Evolutionary conservation across 2,329 filamentous ascomycete species (phyloP), one percentile per base, ranked within the genome.

Genomic region (Biscogniauxia marginata): DNA sequence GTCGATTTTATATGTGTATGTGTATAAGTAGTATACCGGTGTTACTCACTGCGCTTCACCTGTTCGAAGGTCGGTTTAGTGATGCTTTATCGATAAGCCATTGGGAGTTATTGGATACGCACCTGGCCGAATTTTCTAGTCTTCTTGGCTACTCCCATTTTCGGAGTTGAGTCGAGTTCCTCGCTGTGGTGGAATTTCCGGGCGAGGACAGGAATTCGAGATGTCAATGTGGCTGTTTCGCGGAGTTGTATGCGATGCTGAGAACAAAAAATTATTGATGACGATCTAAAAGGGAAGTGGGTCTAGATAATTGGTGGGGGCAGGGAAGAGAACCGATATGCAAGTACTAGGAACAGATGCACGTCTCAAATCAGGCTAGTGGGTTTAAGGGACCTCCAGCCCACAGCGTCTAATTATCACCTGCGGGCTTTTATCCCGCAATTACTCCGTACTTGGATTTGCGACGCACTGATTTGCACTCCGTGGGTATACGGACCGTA

Each of bases 91-190:
- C 70, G 60, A 63, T 65, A 63, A 63, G 53, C 57, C 39, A 52
- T 63, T 63, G 24, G 53, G 34, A 13, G 46, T 62, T 70, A 67
- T 66, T 62, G 55, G 3, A 51, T 39, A 59, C 76, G 58, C 69
- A 84, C 84, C 71, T 82, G 78, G 50, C 86, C 93, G 73, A 96
- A 98, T 79, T 97, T 97, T 78, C 93, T 87, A 52, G 91, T 96
- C 73, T 87, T 91, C 79, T 96, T 96, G 61, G 87, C 85, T 65
- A 92, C 85, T 76, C 92, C 93, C 93, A 97, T 97, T 34, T 59
- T 73, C 51, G 24, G 45, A 18, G 46, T 2, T 20, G 21, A 3
- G 25, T 49, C 20, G 49, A 11, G 53, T 34, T 5, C 11, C 34
- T 49, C 11, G 22, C 13, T 34, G 11, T 23, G 18, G 52, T 18